Base-by-base conservation (phyloP, 306 rosid species). In the Fagus sylvatica region DNA sequence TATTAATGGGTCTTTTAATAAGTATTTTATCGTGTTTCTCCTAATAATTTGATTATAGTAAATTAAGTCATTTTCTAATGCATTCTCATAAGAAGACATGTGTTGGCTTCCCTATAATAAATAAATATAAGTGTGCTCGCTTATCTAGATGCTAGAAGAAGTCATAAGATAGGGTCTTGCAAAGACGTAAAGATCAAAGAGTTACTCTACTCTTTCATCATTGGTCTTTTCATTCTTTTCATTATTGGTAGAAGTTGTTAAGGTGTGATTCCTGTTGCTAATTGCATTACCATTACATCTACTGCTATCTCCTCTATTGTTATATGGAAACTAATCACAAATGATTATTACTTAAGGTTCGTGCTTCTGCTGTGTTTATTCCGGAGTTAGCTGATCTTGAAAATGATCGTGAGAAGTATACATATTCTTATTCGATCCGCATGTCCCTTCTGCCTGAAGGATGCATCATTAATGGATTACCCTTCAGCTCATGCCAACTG, bases 401-500 rank as follows among this genome's bases (percentile, higher is more conserved):
- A 81, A 69, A 79, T 69, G 78, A 73, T 41, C 0, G 1, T 79
- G 74, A 60, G 30, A 89, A 79, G 84, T 88, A 88, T 81, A 16
- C 53, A 1, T 94, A 89, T 88, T 51, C 95, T 4, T 94, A 94
- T 85, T 94, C 95, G 37, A 86, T 94, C 82, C 95, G 91, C 79
- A 78, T 94, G 90, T 92, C 97, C 75, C 93, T 92, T 79, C 88
- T 65, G 71, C 85, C 76, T 36, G 87, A 84, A 82, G 98, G 97
- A 37, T 92, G 97, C 54, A 30, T 83, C 74, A 53, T 94, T 42
- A 80, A 85, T 82, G 92, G 96, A 72, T 78, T 85, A 81, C 42
- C 79, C 59, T 87, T 86, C 80, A n/a, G 74, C 81, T 84, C 97
- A 78, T 90, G 98, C 81, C 98, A 92, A 78, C 87, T 94, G 81